Evolutionary conservation across 805 yeast genomes (phyloP), one percentile per base, ranked within the genome.

Genomic region (Monosporozyma unispora): DNA sequence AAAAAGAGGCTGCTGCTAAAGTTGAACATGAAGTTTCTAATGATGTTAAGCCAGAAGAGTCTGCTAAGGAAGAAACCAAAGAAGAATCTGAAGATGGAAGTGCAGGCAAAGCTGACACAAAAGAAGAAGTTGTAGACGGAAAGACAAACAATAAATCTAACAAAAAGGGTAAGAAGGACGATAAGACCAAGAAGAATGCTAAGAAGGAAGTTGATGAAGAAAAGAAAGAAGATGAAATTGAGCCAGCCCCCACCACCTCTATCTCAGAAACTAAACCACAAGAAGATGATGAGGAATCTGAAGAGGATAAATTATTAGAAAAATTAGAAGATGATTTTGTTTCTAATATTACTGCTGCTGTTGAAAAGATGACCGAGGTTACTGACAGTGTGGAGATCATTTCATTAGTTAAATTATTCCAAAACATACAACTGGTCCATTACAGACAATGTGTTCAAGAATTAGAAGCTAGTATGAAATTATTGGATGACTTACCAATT

Each of bases 251-350:
- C 22, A n/a, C 8, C 14, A 19, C 33, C 33, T 25, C 47, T 8
- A 27, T 38, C 29, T 6, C 45, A 38, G 47, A 54, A 45, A 21
- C 22, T 21, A 42, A 42, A 16, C 28, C n/a, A n/a, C n/a, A n/a
- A n/a, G n/a, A n/a, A n/a, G n/a, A 25, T 28, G 43, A 47, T 8
- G 29, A 33, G 14, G 50, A 52, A 31, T 18, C 54, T 27, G 73
- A 69, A 39, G 70, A 71, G 41, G 62, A 56, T 33, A 73, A 72
- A 41, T 67, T 76, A 42, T 64, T 79, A 19, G 84, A 79, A 48
- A 72, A 70, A 40, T 73, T 81, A 55, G 95, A 86, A 66, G 95
- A 86, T 62, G 91, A 84, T 53, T 77, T 86, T 55, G 93, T 86
- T 33, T 78, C 81, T 56, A 87, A 88, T 23, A 85, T 89, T 3